These are phyloP conservation scores for Austroboletus niveus DNA, from an alignment of 1,284 basidiomycete species.

Conservation along the genomic window DNA sequence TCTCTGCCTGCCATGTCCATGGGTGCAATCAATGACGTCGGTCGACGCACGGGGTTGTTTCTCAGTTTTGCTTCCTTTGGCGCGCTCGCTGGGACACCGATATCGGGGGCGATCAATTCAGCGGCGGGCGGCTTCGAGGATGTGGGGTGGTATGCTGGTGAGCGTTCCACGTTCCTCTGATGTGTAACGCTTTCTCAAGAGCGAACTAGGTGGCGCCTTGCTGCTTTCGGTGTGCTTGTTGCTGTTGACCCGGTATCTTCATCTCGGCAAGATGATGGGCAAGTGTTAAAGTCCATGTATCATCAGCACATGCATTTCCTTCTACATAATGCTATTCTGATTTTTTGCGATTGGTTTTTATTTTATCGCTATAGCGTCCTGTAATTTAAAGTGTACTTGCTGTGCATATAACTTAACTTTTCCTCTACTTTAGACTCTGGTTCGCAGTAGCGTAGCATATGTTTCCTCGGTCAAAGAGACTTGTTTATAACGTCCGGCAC, in stretches of 20 bases:
- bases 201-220: too few species aligned
- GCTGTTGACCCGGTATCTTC: slow-evolving; percentile 22
- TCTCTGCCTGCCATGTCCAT: slow-evolving; percentile 56
- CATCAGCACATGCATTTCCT: too few species aligned
- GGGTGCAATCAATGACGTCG: slow-evolving; percentile 57
- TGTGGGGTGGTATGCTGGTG: slow-evolving; percentile 51
- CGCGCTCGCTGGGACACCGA: slow-evolving; percentile 46
- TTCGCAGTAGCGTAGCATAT: too few species aligned
- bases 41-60: slow-evolving; percentile 56
- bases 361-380: too few species aligned
- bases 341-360: too few species aligned
- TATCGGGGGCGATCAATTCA: slow-evolving; percentile 47
- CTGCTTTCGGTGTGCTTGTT: slow-evolving; percentile 25
- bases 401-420: too few species aligned
- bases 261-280: slow-evolving; percentile 27
- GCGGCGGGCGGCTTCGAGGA: slow-evolving; percentile 33
- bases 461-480: too few species aligned
- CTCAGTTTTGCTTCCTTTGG: slow-evolving; percentile 50
- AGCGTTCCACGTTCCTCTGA: slow-evolving; percentile 29
- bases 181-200: too few species aligned
- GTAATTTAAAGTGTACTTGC: too few species aligned
- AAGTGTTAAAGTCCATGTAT: slow-evolving; percentile 19
- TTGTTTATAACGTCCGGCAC: too few species aligned
- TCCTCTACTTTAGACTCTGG: too few species aligned
- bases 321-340: too few species aligned